Base-by-base conservation (phyloP, 1,139 yeast species). In the Scheffersomyces titani region DNA sequence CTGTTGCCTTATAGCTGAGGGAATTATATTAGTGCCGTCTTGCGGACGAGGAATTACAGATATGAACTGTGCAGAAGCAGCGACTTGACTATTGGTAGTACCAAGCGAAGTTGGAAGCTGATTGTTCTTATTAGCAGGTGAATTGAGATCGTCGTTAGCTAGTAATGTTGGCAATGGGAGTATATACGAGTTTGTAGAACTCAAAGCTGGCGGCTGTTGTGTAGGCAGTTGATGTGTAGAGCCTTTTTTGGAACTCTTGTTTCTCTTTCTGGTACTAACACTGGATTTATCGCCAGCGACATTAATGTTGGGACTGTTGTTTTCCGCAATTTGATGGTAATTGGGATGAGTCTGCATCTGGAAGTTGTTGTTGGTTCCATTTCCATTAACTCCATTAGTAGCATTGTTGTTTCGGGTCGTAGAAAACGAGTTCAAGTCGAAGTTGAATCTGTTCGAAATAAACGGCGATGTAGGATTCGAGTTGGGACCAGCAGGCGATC, bases 121-220 rank as follows among this genome's bases (percentile, higher is more conserved):
- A 6, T 48, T 49, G 49, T 13, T 21, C 44, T 49, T 52, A 19
- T 19, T 40, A 19, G 46, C 19, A 30, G 24, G 47, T 9, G 24
- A 16, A 11, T 24, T 36, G 44, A 52, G 50, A 24, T 19, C 40
- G 20, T 49, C 21, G 36, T 52, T 45, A 16, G 50, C 62, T 51
- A 65, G 54, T 18, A 61, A 52, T 20, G 57, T 65, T n/a, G 69
- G 68, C 52, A 64, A 59, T 11, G 70, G 70, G 51, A 63, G 63
- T 19, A 63, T 64, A 49, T 65, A 65, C 2, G 63, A 57, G 46
- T 61, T 57, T 24, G 55, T 45, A 5, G 55, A 47, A 6, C 47
- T 51, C 45, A 49, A 51, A 20, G 49, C 53, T 5, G 50, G 59
- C 6, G 44, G 51, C 16, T 54, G 58, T 9, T 46, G 49, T 46